A percentile compares a stretch with the other conserved stretches of the same genome.
phyloP scores from a whole-genome alignment of 1,284 basidiomycete species.

The Moesziomyces parantarcticus region DNA sequence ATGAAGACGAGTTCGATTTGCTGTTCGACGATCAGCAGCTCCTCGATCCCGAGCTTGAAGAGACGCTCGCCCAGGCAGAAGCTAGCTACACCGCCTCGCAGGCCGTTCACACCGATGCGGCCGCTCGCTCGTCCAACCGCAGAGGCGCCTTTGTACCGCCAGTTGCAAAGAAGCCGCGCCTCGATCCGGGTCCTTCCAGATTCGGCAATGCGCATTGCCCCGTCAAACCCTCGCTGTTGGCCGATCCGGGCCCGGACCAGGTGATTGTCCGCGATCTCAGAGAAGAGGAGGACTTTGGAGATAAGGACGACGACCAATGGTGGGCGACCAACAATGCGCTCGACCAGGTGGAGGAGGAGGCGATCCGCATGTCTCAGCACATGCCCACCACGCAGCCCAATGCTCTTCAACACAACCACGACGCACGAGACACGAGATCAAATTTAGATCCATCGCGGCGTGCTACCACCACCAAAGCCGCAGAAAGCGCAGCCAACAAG shows the following conservation, averaged over 20 bases:
- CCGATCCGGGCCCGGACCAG: conserved; percentile 30
- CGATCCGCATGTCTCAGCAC: conserved; percentile 52
- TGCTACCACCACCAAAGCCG: neutral
- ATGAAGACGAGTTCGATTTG: conserved; percentile 46
- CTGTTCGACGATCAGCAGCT: conserved; percentile 37
- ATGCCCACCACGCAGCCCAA: conserved; percentile 19
- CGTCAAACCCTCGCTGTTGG: neutral
- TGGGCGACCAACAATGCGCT: conserved; percentile 41
- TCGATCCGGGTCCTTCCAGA: conserved; percentile 25
- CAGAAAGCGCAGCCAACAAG: neutral
- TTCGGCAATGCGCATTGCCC: conserved; percentile 9
- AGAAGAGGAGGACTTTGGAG: conserved; percentile 37
- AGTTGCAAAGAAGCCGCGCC: conserved; percentile 33
- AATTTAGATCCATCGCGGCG: neutral
- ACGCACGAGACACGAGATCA: neutral
- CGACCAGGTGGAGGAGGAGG: conserved; percentile 45
- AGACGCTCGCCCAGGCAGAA: conserved; percentile 45
- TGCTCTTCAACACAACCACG: neutral
- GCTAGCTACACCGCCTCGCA: conserved; percentile 43
- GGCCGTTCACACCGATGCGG: conserved; percentile 6
- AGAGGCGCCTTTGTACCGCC: conserved; percentile 36
- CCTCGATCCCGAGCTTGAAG: conserved; percentile 42
- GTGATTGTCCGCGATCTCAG: conserved; percentile 38
- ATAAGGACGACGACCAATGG: conserved; percentile 44
- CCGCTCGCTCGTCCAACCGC: conserved; percentile 9